Conservation (phyloP, 2,329 filamentous ascomycete genomes). For the Ceratocystis eucalypticola region DNA sequence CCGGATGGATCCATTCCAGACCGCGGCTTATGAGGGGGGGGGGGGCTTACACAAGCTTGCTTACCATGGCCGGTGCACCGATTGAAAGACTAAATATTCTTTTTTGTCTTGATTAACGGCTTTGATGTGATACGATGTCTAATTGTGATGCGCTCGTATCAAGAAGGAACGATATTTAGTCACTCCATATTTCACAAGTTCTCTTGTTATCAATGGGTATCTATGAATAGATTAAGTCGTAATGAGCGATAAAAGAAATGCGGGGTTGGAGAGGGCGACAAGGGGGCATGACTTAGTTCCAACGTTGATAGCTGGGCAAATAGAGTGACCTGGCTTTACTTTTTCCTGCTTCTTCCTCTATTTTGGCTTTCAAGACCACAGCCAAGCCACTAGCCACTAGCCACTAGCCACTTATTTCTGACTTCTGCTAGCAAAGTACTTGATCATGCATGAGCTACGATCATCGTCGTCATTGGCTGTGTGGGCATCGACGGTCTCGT, state of each 20-base stretch:
- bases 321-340: too few species aligned
- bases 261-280: background rate
- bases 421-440: too few species aligned
- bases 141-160: background rate
- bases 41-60: background rate
- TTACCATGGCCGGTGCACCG: background rate
- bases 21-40: background rate
- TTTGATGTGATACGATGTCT: background rate
- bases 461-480: too few species aligned
- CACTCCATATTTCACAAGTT: background rate
- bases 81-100: background rate
- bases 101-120: background rate
- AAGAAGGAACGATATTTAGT: background rate
- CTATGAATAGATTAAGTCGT: background rate
- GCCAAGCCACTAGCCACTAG: too few species aligned
- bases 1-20: constrained; percentile 7
- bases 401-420: too few species aligned
- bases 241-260: constrained; percentile 10
- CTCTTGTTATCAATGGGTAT: background rate
- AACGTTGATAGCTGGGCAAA: too few species aligned
- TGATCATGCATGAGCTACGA: too few species aligned
- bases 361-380: too few species aligned
- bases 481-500: too few species aligned
- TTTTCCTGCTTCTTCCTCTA: too few species aligned
- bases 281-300: background rate